These are phyloP conservation scores for Fraxinus latifolia DNA, from an alignment of 305 asterid species.

Conservation along the genomic window DNA sequence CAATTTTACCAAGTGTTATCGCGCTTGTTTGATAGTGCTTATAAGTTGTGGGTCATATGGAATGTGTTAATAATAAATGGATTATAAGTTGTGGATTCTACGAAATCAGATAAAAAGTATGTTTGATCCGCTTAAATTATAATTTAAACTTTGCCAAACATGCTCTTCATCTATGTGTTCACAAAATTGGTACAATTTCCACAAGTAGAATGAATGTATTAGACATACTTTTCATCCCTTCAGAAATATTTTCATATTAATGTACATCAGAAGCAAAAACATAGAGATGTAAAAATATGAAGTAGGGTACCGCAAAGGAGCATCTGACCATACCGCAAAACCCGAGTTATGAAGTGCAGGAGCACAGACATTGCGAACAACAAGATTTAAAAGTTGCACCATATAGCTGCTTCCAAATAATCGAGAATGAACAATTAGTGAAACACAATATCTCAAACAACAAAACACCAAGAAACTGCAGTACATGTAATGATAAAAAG, in stretches of 20 bases:
- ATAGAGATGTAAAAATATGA: not conserved
- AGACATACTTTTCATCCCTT: conserved; percentile 11
- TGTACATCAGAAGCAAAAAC: not conserved
- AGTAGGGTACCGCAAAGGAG: conserved; percentile 14
- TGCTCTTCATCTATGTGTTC: not conserved
- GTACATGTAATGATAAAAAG: not conserved
- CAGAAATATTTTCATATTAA: conserved; percentile 7
- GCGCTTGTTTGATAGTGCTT: not conserved
- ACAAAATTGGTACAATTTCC: not conserved
- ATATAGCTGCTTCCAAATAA: conserved; percentile 59
- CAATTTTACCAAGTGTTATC: conserved; percentile 5
- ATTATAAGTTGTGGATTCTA: not conserved
- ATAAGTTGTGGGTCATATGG: not conserved
- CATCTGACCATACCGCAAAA: conserved; percentile 74
- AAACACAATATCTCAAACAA: conserved; percentile 19
- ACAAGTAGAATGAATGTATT: not conserved
- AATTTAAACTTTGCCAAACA: not conserved
- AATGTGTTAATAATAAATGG: not conserved
- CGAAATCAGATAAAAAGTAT: not conserved
- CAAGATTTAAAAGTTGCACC: conserved; percentile 89
- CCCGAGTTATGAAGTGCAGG: conserved; percentile 97
- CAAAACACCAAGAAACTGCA: conserved; percentile 16
- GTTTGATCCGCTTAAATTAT: not conserved
- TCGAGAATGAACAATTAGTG: conserved; percentile 23
- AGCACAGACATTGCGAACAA: conserved; percentile 66